phyloP scores from a whole-genome alignment of 495 filamentous ascomycete genomes.

The Penicillium robsamsonii region DNA sequence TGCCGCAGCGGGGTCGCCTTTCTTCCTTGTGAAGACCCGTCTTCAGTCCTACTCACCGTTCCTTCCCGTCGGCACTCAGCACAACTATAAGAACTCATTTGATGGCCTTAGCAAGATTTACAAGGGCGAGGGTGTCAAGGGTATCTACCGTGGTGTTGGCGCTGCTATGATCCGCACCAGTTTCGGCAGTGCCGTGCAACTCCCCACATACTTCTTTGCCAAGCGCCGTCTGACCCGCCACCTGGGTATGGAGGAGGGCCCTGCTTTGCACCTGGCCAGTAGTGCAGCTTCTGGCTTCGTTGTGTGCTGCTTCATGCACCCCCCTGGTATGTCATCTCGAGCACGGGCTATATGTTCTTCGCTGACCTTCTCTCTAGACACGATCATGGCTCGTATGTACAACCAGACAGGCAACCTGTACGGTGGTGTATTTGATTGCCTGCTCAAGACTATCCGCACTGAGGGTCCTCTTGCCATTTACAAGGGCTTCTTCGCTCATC shows the following conservation, averaged over 20 bases:
- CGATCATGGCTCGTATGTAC: conserved; percentile 98
- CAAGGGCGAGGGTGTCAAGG: conserved; percentile 68
- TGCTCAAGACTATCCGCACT: conserved; percentile 84
- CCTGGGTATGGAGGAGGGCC: conserved; percentile 84
- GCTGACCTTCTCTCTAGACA: conserved; percentile 59
- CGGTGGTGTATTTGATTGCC: conserved; percentile 85
- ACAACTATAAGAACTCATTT: conserved; percentile 80
- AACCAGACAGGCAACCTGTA: conserved; percentile 98
- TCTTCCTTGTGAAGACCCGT: conserved; percentile 98
- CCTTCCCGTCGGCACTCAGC: conserved; percentile 92
- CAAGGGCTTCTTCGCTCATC: conserved; percentile 94
- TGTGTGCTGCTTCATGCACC: conserved; percentile 97
- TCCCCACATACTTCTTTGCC: conserved; percentile 98
- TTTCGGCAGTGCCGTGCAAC: conserved; percentile 90
- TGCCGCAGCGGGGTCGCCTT: conserved; percentile 86
- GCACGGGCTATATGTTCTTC: background rate
- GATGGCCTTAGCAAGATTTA: conserved; percentile 84
- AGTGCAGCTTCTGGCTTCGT: conserved; percentile 92
- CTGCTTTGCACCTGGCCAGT: conserved; percentile 83
- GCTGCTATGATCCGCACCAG: conserved; percentile 97
- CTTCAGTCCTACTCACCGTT: conserved; percentile 94
- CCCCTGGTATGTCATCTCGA: conserved; percentile 63
- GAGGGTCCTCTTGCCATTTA: conserved; percentile 94
- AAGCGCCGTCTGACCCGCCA: conserved; percentile 81
- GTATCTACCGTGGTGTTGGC: conserved; percentile 83